phyloP scores from a whole-genome alignment of 2,329 filamentous ascomycete species.

The Aspergillus thermomutatus region DNA sequence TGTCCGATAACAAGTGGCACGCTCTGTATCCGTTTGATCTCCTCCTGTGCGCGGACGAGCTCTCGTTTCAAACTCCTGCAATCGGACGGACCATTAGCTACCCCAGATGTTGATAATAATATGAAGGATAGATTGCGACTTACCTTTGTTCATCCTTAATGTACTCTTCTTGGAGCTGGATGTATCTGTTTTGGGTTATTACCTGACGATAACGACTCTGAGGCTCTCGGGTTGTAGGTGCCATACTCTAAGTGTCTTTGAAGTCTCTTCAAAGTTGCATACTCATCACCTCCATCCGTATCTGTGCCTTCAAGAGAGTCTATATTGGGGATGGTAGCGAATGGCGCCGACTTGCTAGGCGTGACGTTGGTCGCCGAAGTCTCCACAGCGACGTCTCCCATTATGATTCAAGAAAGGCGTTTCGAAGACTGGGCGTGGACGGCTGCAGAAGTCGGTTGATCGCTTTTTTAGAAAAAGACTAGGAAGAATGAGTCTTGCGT shows the following conservation, averaged over 20 bases:
- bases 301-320: slow-evolving; percentile 83
- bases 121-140: slow-evolving; percentile 7
- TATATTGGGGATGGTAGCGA: slow-evolving; percentile 78
- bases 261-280: slow-evolving; percentile 91
- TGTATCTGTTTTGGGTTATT: slow-evolving; percentile 58
- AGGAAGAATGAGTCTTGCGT: not conserved
- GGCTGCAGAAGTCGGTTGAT: not conserved
- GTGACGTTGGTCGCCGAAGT: slow-evolving; percentile 69
- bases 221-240: not conserved
- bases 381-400: slow-evolving; percentile 87
- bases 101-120: not conserved
- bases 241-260: slow-evolving; percentile 90
- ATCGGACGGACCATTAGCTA: not conserved
- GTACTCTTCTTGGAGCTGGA: slow-evolving; percentile 98
- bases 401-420: slow-evolving; percentile 38
- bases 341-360: slow-evolving; percentile 74
- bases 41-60: slow-evolving; percentile 93
- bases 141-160: slow-evolving; percentile 99
- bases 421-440: not conserved
- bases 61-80: slow-evolving; percentile 89
- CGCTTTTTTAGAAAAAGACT: not conserved
- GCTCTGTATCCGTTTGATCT: slow-evolving; percentile 99
- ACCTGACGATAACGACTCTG: not conserved
- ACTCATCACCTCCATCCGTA: slow-evolving; percentile 83
- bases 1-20: slow-evolving; percentile 97